Evolutionary conservation across 768 basidiomycete species (phyloP), one percentile per base, ranked within the genome.

Genomic region (Suillus placidus): DNA sequence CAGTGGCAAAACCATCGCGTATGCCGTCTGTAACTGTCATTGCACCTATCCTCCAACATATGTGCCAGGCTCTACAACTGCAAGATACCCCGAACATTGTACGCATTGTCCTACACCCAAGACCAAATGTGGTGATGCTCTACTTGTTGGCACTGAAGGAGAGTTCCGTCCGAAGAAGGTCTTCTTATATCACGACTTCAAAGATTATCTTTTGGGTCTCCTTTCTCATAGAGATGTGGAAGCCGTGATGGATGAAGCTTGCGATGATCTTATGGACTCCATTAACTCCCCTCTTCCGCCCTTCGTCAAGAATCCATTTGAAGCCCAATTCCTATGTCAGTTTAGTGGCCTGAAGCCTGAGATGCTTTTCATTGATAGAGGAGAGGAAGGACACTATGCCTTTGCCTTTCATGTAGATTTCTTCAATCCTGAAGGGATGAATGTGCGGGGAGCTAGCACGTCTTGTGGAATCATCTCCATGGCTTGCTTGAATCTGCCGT

Each of bases 351-450:
- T 3, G n/a, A 45, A 45, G 45, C 45, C 45, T 45, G n/a, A 45
- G 37, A 60, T 13, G 5, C 42, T 62, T 45, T 62, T 62, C 1
- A 30, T 62, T 18, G 12, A 62, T 14, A 20, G 32, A 55, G 62
- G 62, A n/a, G 35, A 63, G 35, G 72, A 76, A 56, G 74, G 71
- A 7, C 70, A 67, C 8, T 76, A 76, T 38, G 49, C 76, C 4
- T 80, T 80, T 62, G 57, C 68, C n/a, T 67, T 81, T 5, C 66
- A 67, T 47, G 62, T 76, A 6, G 42, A 43, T 43, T 43, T 38
- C 38, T 38, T 38, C 38, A 38, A 12, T 38, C 38, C 38, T 35
- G 34, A 35, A 35, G 34, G 34, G 38, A 40, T 40, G 38, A 40
- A 40, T 40, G 38, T 40, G 13, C 4, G 38, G 13, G 38, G 38